Conservation (phyloP, 2,329 filamentous ascomycete genomes). For the Periglandula ipomoeae region DNA sequence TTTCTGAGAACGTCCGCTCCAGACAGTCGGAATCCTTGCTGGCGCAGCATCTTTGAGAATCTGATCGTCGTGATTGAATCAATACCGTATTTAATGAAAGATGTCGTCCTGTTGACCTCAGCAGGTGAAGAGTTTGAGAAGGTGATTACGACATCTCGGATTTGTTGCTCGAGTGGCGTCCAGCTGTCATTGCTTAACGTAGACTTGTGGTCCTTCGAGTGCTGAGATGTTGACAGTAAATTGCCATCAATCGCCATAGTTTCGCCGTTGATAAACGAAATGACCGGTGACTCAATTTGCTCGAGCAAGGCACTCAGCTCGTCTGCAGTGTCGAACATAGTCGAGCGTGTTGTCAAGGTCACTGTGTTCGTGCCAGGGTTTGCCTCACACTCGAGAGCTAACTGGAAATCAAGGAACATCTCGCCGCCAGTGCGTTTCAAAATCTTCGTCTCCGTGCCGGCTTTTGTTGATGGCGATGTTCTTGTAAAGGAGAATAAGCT, state of each 20-base stretch:
- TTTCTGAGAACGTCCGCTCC: slow-evolving; percentile 26
- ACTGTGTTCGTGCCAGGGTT: neutral
- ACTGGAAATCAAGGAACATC: neutral
- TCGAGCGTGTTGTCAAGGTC: neutral
- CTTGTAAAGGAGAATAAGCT: neutral
- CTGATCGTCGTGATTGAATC: slow-evolving; percentile 24
- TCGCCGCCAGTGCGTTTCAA: neutral
- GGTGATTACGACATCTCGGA: neutral
- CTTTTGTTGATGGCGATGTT: neutral
- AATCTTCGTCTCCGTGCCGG: neutral
- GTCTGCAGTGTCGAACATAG: neutral
- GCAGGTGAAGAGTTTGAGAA: neutral
- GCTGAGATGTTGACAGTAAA: neutral
- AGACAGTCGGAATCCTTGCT: slow-evolving; percentile 17
- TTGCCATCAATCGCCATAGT: neutral
- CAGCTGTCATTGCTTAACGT: neutral
- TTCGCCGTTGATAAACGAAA: neutral
- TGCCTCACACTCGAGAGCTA: neutral
- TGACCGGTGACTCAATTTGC: neutral
- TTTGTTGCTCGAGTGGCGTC: neutral
- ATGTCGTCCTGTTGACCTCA: slow-evolving; percentile 19
- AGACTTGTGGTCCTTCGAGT: neutral
- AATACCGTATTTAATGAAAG: slow-evolving; percentile 23
- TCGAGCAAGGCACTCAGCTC: neutral
- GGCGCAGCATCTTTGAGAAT: slow-evolving; percentile 21